phyloP scores from a whole-genome alignment of 2,329 filamentous ascomycete genomes.

The Coniochaeta sp. region DNA sequence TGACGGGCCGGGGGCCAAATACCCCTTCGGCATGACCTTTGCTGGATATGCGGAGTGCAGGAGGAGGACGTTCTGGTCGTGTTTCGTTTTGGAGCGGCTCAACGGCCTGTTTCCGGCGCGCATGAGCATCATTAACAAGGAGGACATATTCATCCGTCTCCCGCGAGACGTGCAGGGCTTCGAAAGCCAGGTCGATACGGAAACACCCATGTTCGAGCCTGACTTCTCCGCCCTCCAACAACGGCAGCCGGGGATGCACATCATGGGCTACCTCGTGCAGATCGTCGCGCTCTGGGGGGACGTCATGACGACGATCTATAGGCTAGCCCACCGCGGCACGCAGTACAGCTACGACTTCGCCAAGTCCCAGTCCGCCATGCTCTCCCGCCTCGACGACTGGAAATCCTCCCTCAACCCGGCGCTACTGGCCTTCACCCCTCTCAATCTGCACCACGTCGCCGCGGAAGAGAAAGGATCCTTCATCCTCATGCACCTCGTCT shows the following conservation, averaged over 20 bases:
- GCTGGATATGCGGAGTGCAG: conserved; percentile 57
- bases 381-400: conserved; percentile 52
- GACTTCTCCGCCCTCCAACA: conserved; percentile 21
- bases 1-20: conserved; percentile 29
- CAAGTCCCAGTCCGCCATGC: conserved; percentile 35
- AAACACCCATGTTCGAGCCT: conserved; percentile 55
- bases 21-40: conserved; percentile 51
- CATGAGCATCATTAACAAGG: conserved; percentile 49
- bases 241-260: conserved; percentile 27
- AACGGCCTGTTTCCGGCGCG: conserved; percentile 50
- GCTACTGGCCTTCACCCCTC: conserved; percentile 42
- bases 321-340: conserved; percentile 29
- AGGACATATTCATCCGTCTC: conserved; percentile 61
- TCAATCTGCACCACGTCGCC: conserved; percentile 51
- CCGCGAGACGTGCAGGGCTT: conserved; percentile 56
- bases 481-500: conserved; percentile 59
- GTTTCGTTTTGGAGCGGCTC: conserved; percentile 63
- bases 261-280: conserved; percentile 55
- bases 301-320: conserved; percentile 52
- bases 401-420: conserved; percentile 44
- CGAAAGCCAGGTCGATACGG: conserved; percentile 50
- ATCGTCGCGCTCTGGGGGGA: conserved; percentile 60
- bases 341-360: conserved; percentile 15
- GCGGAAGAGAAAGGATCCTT: conserved; percentile 51
- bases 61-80: conserved; percentile 65